Evolutionary conservation across 2,329 filamentous ascomycete genomes (phyloP).

Genomic region (Cytospora piceae): DNA sequence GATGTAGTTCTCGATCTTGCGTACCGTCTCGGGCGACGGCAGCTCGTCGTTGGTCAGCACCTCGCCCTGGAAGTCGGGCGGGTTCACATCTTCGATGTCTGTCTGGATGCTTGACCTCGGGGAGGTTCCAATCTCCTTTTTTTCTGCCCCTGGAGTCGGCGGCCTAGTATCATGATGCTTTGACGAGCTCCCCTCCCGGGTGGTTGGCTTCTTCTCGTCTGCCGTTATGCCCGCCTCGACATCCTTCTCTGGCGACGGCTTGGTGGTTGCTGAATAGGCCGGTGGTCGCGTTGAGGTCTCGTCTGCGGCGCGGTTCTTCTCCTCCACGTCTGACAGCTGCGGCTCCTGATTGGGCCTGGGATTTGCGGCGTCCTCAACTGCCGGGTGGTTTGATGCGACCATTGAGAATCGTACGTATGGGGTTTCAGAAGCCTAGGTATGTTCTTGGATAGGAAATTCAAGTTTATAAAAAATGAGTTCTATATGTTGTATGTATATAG

Average conservation of each 20-base stretch:
- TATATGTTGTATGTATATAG: not conserved
- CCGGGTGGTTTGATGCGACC: constrained; percentile 17
- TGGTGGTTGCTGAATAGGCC: not conserved
- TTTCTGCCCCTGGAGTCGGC: constrained; percentile 8
- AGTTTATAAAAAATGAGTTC: not conserved
- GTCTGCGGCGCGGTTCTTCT: constrained; percentile 20
- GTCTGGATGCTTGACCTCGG: constrained; percentile 23
- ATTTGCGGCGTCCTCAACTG: constrained; percentile 4
- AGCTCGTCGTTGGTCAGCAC: constrained; percentile 59
- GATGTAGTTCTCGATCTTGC: constrained; percentile 56
- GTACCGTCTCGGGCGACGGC: constrained; percentile 53
- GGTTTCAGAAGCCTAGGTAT: not conserved
- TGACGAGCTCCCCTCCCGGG: constrained; percentile 6
- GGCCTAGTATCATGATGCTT: not conserved
- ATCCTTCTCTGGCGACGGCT: not conserved
- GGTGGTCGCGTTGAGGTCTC: constrained; percentile 13
- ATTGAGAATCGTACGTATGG: constrained; percentile 5
- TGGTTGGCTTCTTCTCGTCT: constrained; percentile 2
- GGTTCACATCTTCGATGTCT: constrained; percentile 34
- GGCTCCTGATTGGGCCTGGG: constrained; percentile 9
- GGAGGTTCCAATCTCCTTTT: constrained; percentile 19
- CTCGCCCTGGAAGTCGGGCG: constrained; percentile 58
- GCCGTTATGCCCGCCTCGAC: constrained; percentile 4
- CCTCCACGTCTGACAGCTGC: constrained; percentile 8
- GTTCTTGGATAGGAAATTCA: not conserved